These are phyloP conservation scores for Massariosphaeria phaeospora DNA, from an alignment of 495 filamentous ascomycete genomes.

Conservation along the genomic window DNA sequence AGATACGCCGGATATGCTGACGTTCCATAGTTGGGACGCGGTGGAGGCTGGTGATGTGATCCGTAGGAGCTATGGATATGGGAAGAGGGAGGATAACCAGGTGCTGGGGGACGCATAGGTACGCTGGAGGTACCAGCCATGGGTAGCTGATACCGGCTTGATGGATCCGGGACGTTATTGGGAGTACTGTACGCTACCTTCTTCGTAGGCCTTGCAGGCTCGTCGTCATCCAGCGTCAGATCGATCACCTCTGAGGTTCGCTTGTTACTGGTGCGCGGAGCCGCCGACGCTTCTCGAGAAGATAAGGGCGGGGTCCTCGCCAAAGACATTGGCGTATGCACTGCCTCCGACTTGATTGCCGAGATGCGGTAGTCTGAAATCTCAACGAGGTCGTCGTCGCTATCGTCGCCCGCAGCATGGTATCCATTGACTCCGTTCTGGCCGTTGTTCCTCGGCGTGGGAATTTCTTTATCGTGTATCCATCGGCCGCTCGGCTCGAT, in stretches of 20 bases:
- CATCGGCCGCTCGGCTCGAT: slow-evolving; percentile 85
- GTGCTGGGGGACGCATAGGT: slow-evolving; percentile 12
- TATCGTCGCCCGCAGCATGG: slow-evolving; percentile 13
- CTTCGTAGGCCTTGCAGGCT: slow-evolving; percentile 28
- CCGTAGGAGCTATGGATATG: not conserved
- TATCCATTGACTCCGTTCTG: slow-evolving; percentile 16
- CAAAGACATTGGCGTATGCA: slow-evolving; percentile 16
- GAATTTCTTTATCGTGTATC: slow-evolving; percentile 44
- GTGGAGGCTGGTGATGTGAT: slow-evolving; percentile 8
- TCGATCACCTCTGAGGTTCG: slow-evolving; percentile 35
- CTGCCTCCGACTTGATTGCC: slow-evolving; percentile 26
- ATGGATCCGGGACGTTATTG: slow-evolving; percentile 27
- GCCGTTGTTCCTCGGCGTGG: slow-evolving; percentile 20
- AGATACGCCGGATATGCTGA: slow-evolving; percentile 4
- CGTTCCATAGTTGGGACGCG: slow-evolving; percentile 15
- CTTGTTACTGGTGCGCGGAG: slow-evolving; percentile 25
- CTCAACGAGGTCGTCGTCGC: slow-evolving; percentile 29
- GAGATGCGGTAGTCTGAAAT: slow-evolving; percentile 27
- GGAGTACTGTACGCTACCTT: slow-evolving; percentile 35
- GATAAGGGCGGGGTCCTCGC: slow-evolving; percentile 24
- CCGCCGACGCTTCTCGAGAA: slow-evolving; percentile 30
- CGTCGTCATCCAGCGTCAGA: slow-evolving; percentile 33
- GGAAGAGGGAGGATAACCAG: not conserved
- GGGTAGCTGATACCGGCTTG: slow-evolving; percentile 14
- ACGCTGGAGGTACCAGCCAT: slow-evolving; percentile 8